Base-by-base conservation (phyloP, 2,329 filamentous ascomycete genomes). In the Sclerotinia borealis region DNA sequence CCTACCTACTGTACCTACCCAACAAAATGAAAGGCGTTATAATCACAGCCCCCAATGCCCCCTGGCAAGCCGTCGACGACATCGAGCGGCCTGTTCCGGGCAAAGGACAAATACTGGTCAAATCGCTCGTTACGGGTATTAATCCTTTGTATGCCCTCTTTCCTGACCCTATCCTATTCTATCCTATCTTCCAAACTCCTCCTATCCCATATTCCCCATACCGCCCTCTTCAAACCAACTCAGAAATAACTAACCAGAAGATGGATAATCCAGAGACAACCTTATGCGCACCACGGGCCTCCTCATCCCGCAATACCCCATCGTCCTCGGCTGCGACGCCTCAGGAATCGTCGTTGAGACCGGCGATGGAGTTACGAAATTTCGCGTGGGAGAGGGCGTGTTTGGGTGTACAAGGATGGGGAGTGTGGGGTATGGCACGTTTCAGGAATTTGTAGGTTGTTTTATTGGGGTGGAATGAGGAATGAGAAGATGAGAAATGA, bases 251-350 rank as follows among this genome's bases (percentile, higher is more conserved):
- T 25, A 25, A 27, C 5, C 19, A 8, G n/a, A n/a, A 25, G n/a
- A n/a, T n/a, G n/a, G n/a, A n/a, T n/a, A 17, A 29, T 25, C 13
- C 43, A 72, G 70, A 3, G 77, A 78, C 11, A 64, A 66, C 0
- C 68, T 76, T 49, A 76, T 77, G 69, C 73, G 74, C 47, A 65
- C 70, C 3, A 71, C 70, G 0, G 77, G 76, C 11, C 43, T 73
- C 0, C 68, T 79, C 3, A 65, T 77, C 11, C 67, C 59, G 0
- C 66, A 69, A 7, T 77, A 72, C 70, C 77, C 77, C 1, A 75
- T 75, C 2, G 71, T 78, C 17, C 66, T 78, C 0, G 76, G 77
- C 17, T 77, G 75, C 50, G 77, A 78, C 51, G 75, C 71, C 11
- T 71, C 70, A 2, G 77, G 75, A 8, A 56, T 73, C 6, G 75